These are phyloP conservation scores for Agaricus sinodeliciosus DNA, from an alignment of 768 basidiomycete genomes.

Conservation along the genomic window DNA sequence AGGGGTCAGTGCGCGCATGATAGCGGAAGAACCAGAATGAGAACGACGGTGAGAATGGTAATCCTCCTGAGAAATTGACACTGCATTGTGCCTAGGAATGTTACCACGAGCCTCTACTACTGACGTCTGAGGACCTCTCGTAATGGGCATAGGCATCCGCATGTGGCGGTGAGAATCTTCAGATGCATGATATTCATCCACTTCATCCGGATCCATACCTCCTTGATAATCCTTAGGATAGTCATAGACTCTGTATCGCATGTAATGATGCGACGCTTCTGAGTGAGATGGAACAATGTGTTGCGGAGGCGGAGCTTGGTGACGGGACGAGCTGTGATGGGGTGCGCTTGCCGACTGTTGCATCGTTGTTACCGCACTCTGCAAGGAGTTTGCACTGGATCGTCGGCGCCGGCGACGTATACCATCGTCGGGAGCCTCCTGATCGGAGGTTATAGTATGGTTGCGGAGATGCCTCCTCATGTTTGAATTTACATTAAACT, in stretches of 20 bases:
- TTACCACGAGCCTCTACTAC: constrained; percentile 4
- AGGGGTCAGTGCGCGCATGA: constrained; percentile 9
- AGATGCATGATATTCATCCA: constrained; percentile 15
- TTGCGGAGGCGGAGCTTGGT: constrained; percentile 3
- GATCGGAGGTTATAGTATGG: constrained; percentile 36
- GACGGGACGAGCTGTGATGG: neutral
- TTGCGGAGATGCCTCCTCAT: constrained; percentile 79
- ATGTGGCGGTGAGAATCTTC: constrained; percentile 12
- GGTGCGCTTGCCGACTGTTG: constrained; percentile 2
- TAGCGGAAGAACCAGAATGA: constrained; percentile 4
- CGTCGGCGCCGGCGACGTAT: constrained; percentile 21
- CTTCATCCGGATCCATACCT: constrained; percentile 17
- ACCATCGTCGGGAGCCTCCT: constrained; percentile 22
- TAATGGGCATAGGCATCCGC: constrained; percentile 1
- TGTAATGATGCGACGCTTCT: neutral
- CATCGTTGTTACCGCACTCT: neutral
- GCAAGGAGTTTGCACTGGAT: constrained; percentile 1
- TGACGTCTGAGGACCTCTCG: neutral
- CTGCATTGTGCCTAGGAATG: constrained; percentile 6
- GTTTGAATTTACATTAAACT: constrained; percentile 82
- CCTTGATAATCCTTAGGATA: constrained; percentile 9
- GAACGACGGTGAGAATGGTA: neutral
- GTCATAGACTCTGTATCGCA: constrained; percentile 7
- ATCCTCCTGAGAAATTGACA: constrained; percentile 4
- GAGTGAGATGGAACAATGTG: constrained; percentile 1